phyloP scores from a whole-genome alignment of 345 rosid species.

The Citrus hindsii region DNA sequence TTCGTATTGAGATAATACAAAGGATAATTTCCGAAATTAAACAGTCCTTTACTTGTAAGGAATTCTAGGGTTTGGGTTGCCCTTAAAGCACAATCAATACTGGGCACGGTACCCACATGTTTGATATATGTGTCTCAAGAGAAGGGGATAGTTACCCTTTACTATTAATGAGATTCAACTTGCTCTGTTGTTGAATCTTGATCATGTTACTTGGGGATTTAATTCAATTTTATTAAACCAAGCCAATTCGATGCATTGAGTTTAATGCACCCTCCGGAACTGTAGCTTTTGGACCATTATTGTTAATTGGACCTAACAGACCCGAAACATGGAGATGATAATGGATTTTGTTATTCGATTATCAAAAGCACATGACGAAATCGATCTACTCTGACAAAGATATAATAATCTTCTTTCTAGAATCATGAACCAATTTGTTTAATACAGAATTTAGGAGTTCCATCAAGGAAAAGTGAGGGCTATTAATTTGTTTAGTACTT shows the following conservation, averaged over 20 bases:
- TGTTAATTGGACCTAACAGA: too few species aligned
- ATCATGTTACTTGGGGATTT: background rate
- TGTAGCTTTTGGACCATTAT: too few species aligned
- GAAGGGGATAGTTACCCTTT: background rate
- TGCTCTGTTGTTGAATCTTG: too few species aligned
- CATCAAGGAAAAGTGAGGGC: too few species aligned
- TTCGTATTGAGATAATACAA: background rate
- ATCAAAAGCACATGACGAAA: background rate
- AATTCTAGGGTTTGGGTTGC: constrained; percentile 27
- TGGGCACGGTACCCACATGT: constrained; percentile 10
- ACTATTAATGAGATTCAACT: background rate
- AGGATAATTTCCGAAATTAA: background rate
- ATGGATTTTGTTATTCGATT: too few species aligned
- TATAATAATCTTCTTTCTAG: background rate
- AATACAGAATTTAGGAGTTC: background rate
- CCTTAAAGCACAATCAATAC: constrained; percentile 47
- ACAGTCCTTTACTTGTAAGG: constrained; percentile 45
- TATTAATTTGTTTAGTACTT: background rate
- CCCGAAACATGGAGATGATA: too few species aligned
- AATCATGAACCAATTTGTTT: background rate
- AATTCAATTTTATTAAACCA: background rate
- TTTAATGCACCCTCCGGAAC: too few species aligned
- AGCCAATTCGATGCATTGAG: background rate
- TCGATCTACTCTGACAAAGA: background rate
- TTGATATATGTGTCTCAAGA: background rate